phyloP scores from a whole-genome alignment of 106 monocot species.

The Acanthochlamys bracteata region DNA sequence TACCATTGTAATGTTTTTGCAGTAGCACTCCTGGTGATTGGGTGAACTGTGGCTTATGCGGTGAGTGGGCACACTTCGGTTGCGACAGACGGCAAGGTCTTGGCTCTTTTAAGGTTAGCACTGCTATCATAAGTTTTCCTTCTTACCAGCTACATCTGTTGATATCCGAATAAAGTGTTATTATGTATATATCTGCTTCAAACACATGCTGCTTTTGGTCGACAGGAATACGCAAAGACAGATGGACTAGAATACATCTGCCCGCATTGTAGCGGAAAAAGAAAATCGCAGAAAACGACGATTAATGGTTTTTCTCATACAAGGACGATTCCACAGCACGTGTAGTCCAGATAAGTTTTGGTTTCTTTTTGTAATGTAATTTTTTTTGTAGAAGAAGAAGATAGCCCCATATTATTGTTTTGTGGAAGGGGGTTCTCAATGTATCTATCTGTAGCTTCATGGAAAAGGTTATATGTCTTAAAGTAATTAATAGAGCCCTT shows the following conservation, averaged over 20 bases:
- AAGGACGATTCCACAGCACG: constrained; percentile 26
- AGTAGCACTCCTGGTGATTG: constrained; percentile 94
- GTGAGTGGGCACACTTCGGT: constrained; percentile 95
- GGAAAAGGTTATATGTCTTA: too few relatives aligned
- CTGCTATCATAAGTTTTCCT: too few relatives aligned
- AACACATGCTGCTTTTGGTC: too few relatives aligned
- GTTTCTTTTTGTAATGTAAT: background rate
- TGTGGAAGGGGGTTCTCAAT: too few relatives aligned
- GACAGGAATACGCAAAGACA: constrained; percentile 91
- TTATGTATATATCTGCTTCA: too few relatives aligned
- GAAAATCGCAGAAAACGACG: constrained; percentile 49
- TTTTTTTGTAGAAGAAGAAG: too few relatives aligned
- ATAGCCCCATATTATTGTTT: too few relatives aligned
- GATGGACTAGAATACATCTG: constrained; percentile 93
- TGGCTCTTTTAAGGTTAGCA: constrained; percentile 77
- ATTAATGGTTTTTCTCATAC: constrained; percentile 55
- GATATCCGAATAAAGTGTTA: too few relatives aligned
- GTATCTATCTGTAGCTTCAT: too few relatives aligned
- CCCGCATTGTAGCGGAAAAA: constrained; percentile 82
- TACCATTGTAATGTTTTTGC: constrained; percentile 10
- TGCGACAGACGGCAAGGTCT: constrained; percentile 84
- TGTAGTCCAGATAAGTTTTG: constrained; percentile 12
- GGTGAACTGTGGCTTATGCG: constrained; percentile 93
- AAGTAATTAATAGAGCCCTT: too few relatives aligned
- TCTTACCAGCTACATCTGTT: too few relatives aligned